These are phyloP conservation scores for Ceratobasidium sp. DNA, from an alignment of 1,284 basidiomycete genomes.

Conservation along the genomic window DNA sequence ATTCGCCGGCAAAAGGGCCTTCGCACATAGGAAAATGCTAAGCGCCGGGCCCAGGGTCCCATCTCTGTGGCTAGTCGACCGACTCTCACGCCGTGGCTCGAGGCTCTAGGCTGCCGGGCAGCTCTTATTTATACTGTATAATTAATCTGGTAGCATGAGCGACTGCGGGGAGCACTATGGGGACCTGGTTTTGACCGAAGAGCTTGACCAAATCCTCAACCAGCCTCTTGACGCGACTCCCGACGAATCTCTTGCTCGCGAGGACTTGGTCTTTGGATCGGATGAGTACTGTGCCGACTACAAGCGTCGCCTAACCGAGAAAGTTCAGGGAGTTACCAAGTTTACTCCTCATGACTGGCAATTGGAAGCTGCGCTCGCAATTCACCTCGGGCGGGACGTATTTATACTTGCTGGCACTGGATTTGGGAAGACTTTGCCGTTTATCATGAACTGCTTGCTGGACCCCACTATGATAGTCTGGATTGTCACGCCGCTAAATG, in stretches of 20 bases:
- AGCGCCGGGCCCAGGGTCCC: conserved; percentile 30
- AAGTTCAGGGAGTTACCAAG: background rate
- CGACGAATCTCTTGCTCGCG: background rate
- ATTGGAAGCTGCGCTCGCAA: conserved; percentile 10
- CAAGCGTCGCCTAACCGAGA: background rate
- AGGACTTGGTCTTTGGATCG: background rate
- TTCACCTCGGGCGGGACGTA: background rate
- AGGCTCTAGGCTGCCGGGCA: background rate
- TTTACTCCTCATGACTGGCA: conserved; percentile 10
- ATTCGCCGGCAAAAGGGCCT: background rate
- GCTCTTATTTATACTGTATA: background rate
- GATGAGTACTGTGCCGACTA: background rate
- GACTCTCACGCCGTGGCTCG: no score
- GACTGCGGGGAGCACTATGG: background rate
- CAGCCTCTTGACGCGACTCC: background rate
- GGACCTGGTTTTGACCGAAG: background rate
- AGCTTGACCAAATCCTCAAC: background rate
- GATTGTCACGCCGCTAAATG: conserved; percentile 25
- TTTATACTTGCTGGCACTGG: conserved; percentile 27
- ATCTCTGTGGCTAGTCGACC: background rate
- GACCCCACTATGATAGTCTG: background rate
- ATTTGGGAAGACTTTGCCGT: conserved; percentile 20
- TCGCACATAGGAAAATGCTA: conserved; percentile 7
- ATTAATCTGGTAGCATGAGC: conserved; percentile 2
- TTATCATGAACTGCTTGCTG: conserved; percentile 16